These are phyloP conservation scores for Zygnema cylindricum DNA, from an alignment of 139 green algal genomes.

Conservation along the genomic window DNA sequence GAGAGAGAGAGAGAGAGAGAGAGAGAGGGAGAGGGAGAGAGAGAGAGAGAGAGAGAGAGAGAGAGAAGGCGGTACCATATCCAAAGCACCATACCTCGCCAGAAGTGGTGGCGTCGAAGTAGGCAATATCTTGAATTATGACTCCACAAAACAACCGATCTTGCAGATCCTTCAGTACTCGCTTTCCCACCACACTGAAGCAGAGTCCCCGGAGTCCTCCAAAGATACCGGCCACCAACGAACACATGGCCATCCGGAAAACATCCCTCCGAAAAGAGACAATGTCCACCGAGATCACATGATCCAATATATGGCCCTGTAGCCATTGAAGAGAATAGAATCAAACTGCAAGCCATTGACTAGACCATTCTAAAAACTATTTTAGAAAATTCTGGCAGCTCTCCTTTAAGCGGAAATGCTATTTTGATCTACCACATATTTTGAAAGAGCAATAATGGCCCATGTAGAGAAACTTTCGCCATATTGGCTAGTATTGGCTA, in stretches of 20 bases:
- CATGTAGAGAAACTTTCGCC: no score
- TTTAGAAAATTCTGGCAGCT: no score
- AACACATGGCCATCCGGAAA: conserved; percentile 45
- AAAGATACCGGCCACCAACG: conserved; percentile 53
- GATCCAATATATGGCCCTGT: conserved; percentile 56
- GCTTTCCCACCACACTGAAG: conserved; percentile 59
- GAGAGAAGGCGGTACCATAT: not conserved
- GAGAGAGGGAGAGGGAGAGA: conserved; percentile 4
- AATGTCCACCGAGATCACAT: conserved; percentile 42
- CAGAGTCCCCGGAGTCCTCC: conserved; percentile 59
- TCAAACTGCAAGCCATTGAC: no score
- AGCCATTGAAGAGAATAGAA: not conserved
- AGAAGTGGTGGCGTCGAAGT: conserved; percentile 62
- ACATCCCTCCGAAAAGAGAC: conserved; percentile 41
- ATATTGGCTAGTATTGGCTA: no score
- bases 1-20: no score
- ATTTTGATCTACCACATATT: no score
- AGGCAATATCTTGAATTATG: conserved; percentile 64
- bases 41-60: no score
- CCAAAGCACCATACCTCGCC: conserved; percentile 61
- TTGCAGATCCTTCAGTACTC: conserved; percentile 58
- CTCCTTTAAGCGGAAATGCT: no score
- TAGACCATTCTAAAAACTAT: no score
- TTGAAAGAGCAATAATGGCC: no score
- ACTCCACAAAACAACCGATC: conserved; percentile 52